phyloP scores from a whole-genome alignment of 2,329 filamentous ascomycete genomes.

The Clarireedia homoeocarpa region DNA sequence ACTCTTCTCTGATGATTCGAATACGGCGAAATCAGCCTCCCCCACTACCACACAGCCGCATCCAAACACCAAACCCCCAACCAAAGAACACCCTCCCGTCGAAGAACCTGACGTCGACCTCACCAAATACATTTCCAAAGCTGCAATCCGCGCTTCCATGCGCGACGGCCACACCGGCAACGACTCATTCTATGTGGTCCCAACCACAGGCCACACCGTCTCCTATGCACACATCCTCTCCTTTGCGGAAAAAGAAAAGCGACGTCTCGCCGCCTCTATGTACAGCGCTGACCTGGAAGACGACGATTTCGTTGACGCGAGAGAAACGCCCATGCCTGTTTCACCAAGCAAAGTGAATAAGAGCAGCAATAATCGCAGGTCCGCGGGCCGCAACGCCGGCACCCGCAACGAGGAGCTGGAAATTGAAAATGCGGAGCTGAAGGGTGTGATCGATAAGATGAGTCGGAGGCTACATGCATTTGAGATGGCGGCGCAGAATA shows the following conservation, averaged over 20 bases:
- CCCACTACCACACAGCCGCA: constrained; percentile 32
- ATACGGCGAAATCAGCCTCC: constrained; percentile 28
- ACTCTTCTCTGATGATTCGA: constrained; percentile 47
- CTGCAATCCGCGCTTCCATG: constrained; percentile 71
- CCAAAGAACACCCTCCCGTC: constrained; percentile 25
- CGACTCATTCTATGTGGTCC: constrained; percentile 91
- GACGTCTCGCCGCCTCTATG: constrained; percentile 46
- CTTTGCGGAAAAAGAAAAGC: constrained; percentile 59
- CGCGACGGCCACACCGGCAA: constrained; percentile 56
- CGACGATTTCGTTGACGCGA: constrained; percentile 86
- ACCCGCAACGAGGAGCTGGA: constrained; percentile 71
- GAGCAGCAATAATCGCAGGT: constrained; percentile 14
- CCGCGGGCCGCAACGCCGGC: constrained; percentile 31
- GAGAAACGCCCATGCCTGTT: constrained; percentile 47
- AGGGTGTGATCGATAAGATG: constrained; percentile 77
- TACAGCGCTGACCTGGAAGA: constrained; percentile 44
- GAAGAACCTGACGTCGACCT: constrained; percentile 73
- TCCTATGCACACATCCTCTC: constrained; percentile 87
- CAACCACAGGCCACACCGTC: constrained; percentile 81
- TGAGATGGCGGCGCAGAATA: constrained; percentile 84
- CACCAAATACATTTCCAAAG: constrained; percentile 74
- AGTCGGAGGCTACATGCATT: constrained; percentile 86
- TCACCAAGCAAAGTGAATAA: constrained; percentile 15
- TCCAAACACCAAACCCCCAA: constrained; percentile 22
- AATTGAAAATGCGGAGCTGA: constrained; percentile 80